phyloP scores from a whole-genome alignment of 345 rosid genomes.

The Firmiana major region DNA sequence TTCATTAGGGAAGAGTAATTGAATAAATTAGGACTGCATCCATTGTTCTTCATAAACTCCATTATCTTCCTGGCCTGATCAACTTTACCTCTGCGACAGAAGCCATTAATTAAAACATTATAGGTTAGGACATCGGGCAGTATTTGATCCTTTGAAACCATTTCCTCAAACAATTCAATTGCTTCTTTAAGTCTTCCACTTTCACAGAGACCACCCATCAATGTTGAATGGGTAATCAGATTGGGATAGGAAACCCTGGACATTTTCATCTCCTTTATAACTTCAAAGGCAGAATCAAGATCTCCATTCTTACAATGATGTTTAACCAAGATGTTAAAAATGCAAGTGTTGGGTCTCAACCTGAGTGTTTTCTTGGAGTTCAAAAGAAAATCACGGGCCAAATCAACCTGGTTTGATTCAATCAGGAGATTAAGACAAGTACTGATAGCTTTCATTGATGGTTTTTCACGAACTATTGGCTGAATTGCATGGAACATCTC shows the following conservation, averaged over 20 bases:
- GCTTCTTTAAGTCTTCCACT: slow-evolving; percentile 69
- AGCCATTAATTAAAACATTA: slow-evolving; percentile 75
- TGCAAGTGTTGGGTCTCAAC: slow-evolving; percentile 76
- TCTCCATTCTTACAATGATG: slow-evolving; percentile 70
- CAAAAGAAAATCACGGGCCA: slow-evolving; percentile 49
- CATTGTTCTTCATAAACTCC: slow-evolving; percentile 78
- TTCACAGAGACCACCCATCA: slow-evolving; percentile 59
- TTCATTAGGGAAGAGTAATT: slow-evolving; percentile 71
- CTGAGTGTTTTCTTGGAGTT: slow-evolving; percentile 40
- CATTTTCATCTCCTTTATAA: slow-evolving; percentile 72
- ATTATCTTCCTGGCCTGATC: slow-evolving; percentile 66
- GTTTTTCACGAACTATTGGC: slow-evolving; percentile 65
- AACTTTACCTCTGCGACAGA: slow-evolving; percentile 63
- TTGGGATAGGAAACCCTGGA: slow-evolving; percentile 60
- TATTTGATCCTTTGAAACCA: slow-evolving; percentile 69
- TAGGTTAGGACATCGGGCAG: slow-evolving; percentile 75
- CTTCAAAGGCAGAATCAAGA: slow-evolving; percentile 54
- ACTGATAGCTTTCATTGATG: slow-evolving; percentile 74
- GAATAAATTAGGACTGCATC: slow-evolving; percentile 64
- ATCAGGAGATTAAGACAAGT: slow-evolving; percentile 82
- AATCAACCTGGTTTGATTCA: slow-evolving; percentile 55
- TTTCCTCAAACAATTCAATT: slow-evolving; percentile 66
- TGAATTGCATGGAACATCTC: slow-evolving; percentile 70
- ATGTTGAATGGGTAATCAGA: slow-evolving; percentile 69
- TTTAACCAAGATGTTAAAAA: slow-evolving; percentile 83